Evolutionary conservation across 129 eudicot species (phyloP).

Genomic region (Flaveria linearis): DNA sequence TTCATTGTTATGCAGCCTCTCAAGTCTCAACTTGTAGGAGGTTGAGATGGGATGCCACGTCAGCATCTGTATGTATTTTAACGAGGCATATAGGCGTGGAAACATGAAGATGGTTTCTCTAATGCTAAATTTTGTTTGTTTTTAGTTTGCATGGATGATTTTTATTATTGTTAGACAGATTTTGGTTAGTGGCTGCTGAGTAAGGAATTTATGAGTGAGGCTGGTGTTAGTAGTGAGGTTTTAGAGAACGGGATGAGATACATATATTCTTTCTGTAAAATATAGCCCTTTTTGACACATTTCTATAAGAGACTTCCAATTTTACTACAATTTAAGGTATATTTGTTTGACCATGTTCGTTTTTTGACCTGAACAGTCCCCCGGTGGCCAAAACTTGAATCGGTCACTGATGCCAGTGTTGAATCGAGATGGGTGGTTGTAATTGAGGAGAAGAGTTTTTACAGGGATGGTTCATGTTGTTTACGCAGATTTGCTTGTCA

Average conservation of each 20-base stretch:
- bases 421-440: not conserved
- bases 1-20: not conserved
- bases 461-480: too few species aligned
- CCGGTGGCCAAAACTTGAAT: too few species aligned
- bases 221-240: not conserved
- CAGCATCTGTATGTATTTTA: conserved; percentile 13
- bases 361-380: not conserved
- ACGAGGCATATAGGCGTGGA: conserved; percentile 13
- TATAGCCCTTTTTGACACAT: not conserved
- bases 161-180: conserved; percentile 1
- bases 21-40: conserved; percentile 3
- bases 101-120: conserved; percentile 6
- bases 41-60: not conserved
- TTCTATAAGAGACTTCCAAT: not conserved
- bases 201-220: not conserved
- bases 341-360: not conserved
- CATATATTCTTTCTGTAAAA: conserved; percentile 17
- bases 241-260: not conserved
- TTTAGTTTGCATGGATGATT: not conserved
- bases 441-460: not conserved
- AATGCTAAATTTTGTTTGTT: conserved; percentile 15
- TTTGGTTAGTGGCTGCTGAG: conserved; percentile 17
- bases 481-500: too few species aligned
- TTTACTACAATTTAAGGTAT: not conserved
- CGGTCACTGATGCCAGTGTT: too few species aligned